Evolutionary conservation across 352 stramenopile species (phyloP).

Genomic region (Pythium grandisporangium): DNA sequence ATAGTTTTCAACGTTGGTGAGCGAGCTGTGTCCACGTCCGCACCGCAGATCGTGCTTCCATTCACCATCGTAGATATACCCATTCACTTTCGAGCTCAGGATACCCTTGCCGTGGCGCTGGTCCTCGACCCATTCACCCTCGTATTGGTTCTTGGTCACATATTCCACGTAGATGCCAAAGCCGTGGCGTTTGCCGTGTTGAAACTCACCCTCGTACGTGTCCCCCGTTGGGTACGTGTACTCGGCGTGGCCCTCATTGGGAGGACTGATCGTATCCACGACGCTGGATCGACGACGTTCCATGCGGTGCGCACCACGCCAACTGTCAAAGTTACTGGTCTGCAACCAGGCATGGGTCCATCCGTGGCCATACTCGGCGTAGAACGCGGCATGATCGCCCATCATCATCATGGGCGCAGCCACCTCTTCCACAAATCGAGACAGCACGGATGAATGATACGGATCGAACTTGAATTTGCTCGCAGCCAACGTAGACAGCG

Average conservation of each 20-base stretch:
- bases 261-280: constrained; percentile 11
- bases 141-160: constrained; percentile 67
- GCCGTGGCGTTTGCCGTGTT: constrained; percentile 54
- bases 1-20: constrained; percentile 68
- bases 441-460: constrained; percentile 30
- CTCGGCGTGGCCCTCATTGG: constrained; percentile 24
- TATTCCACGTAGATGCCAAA: constrained; percentile 68
- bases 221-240: constrained; percentile 72
- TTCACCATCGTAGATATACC: constrained; percentile 74
- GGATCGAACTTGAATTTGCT: constrained; percentile 12
- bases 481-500: background rate
- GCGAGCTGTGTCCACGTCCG: constrained; percentile 58
- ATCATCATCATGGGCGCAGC: constrained; percentile 38
- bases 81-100: constrained; percentile 41
- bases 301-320: constrained; percentile 21
- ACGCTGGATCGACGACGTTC: constrained; percentile 21
- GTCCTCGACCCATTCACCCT: constrained; percentile 63
- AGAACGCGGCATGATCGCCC: constrained; percentile 28
- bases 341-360: constrained; percentile 60
- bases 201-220: constrained; percentile 70
- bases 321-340: constrained; percentile 52
- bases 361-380: constrained; percentile 39
- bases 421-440: constrained; percentile 46
- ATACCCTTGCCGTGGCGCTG: constrained; percentile 61
- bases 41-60: constrained; percentile 65